Conservation (phyloP, 1,284 basidiomycete genomes). For the Naganishia cerealis region DNA sequence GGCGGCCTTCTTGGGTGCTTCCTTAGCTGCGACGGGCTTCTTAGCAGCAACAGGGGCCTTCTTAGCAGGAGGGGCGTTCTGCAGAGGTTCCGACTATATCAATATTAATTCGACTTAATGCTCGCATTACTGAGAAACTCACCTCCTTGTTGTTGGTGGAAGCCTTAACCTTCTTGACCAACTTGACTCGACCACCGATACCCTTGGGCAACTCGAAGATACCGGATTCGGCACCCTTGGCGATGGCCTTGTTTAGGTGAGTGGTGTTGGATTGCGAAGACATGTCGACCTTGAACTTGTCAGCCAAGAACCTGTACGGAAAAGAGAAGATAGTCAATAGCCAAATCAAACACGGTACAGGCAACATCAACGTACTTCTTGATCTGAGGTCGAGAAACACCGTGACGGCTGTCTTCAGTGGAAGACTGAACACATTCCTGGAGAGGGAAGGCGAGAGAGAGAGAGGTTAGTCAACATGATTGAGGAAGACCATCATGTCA, state of each 20-base stretch:
- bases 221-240: conserved; percentile 73
- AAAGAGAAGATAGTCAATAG: conserved; percentile 14
- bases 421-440: conserved; percentile 53
- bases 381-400: conserved; percentile 86
- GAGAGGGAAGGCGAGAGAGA: neutral
- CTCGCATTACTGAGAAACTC: neutral
- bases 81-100: neutral
- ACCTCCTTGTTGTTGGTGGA: conserved; percentile 34
- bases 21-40: conserved; percentile 50
- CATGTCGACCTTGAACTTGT: conserved; percentile 75
- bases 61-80: conserved; percentile 34
- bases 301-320: conserved; percentile 66
- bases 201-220: conserved; percentile 85
- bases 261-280: conserved; percentile 69
- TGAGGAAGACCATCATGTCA: neutral
- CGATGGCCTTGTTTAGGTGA: conserved; percentile 79
- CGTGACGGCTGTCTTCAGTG: conserved; percentile 73
- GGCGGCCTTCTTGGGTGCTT: conserved; percentile 40
- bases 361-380: conserved; percentile 68
- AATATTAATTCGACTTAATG: neutral
- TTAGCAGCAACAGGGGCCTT: conserved; percentile 32
- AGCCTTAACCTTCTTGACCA: conserved; percentile 59
- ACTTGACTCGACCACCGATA: conserved; percentile 75
- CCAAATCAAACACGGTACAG: neutral
- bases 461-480: neutral